These are phyloP conservation scores for Globisporangium paddicum DNA, from an alignment of 352 stramenopile genomes.

Conservation along the genomic window DNA sequence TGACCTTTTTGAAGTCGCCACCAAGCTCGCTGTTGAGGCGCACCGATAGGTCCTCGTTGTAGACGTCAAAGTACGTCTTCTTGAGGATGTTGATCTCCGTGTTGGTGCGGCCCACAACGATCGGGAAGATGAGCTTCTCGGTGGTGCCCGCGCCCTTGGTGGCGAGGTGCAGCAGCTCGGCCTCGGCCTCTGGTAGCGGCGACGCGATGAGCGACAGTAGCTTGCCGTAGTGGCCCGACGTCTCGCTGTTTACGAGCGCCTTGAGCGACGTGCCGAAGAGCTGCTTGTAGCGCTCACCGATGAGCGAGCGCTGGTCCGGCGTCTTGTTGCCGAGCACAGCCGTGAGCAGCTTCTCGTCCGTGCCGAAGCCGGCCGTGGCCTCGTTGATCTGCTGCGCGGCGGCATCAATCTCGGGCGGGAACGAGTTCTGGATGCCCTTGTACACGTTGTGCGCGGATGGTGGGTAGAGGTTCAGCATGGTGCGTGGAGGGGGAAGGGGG, in stretches of 20 bases:
- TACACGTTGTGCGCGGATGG: conserved; percentile 57
- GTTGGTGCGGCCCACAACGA: conserved; percentile 63
- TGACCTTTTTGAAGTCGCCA: conserved; percentile 63
- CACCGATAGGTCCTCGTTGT: conserved; percentile 53
- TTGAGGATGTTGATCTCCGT: conserved; percentile 74
- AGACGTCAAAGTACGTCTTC: conserved; percentile 70
- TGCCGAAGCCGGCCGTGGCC: conserved; percentile 57
- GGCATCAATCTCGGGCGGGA: conserved; percentile 42
- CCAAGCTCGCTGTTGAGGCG: conserved; percentile 53
- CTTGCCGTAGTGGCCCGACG: conserved; percentile 56
- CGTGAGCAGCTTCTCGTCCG: conserved; percentile 50
- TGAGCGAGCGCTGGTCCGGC: conserved; percentile 54
- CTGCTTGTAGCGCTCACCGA: conserved; percentile 61
- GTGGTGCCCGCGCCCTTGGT: conserved; percentile 68
- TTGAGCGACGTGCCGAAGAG: conserved; percentile 55
- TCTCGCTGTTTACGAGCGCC: conserved; percentile 57
- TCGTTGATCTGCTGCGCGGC: conserved; percentile 50
- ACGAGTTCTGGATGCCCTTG: conserved; percentile 39
- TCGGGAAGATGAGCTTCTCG: conserved; percentile 68
- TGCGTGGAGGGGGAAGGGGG: conserved; percentile 3
- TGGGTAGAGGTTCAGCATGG: conserved; percentile 80
- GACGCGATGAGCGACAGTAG: conserved; percentile 51
- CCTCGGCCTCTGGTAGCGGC: conserved; percentile 61
- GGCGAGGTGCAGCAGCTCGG: conserved; percentile 49
- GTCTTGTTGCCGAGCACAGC: conserved; percentile 48